These are phyloP conservation scores for Syncephalastrum contaminatum DNA, from an alignment of 371 early-diverging fungal genomes.

Conservation along the genomic window DNA sequence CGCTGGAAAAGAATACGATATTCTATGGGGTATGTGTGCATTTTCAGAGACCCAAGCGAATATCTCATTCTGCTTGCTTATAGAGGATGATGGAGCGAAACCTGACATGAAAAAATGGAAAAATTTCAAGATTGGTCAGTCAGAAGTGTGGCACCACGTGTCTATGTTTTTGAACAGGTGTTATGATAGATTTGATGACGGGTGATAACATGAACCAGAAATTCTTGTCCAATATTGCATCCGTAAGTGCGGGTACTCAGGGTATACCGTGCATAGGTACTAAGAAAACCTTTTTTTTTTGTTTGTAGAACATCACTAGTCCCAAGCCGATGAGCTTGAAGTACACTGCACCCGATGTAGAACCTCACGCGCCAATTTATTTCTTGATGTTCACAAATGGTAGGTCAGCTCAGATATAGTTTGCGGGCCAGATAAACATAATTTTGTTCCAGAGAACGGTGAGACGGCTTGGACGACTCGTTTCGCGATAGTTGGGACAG, in stretches of 20 bases:
- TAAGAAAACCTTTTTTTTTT: no score
- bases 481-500: conserved; percentile 31
- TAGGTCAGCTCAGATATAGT: conserved; percentile 10
- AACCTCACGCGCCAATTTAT: conserved; percentile 39
- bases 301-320: conserved; percentile 16
- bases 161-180: no score
- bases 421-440: not conserved
- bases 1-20: conserved; percentile 22
- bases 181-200: conserved; percentile 35
- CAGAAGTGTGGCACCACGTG: not conserved
- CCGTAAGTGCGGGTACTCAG: conserved; percentile 10
- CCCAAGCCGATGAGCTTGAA: conserved; percentile 17
- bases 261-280: no score
- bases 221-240: conserved; percentile 26
- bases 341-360: conserved; percentile 40
- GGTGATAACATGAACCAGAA: conserved; percentile 35
- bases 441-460: conserved; percentile 23
- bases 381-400: conserved; percentile 53
- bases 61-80: conserved; percentile 5
- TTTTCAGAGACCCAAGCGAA: not conserved
- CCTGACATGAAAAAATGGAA: conserved; percentile 24
- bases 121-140: conserved; percentile 32
- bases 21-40: conserved; percentile 23
- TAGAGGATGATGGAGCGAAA: conserved; percentile 19
- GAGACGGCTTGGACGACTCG: conserved; percentile 45